Percentiles rank a stretch among this genome's conserved stretches.
phyloP scores from a whole-genome alignment of 768 basidiomycete species.

The Kwoniella newhampshirensis region DNA sequence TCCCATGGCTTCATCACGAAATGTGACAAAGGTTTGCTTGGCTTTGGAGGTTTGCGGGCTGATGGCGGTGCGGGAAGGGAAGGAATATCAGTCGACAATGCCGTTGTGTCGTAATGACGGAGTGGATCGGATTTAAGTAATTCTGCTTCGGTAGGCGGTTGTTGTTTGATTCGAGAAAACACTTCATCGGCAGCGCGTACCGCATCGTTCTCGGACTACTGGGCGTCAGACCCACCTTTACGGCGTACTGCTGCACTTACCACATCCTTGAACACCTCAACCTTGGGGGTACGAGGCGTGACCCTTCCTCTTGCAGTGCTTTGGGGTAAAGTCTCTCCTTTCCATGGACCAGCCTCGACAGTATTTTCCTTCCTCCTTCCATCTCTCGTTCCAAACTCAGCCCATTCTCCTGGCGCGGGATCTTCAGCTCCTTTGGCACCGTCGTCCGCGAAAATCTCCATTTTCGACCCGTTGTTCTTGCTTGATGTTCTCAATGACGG shows the following conservation, averaged over 20 bases:
- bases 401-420: slow-evolving; percentile 52
- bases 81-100: slow-evolving; percentile 23
- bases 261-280: slow-evolving; percentile 57
- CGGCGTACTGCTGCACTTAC: slow-evolving; percentile 35
- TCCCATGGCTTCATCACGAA: slow-evolving; percentile 38
- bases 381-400: slow-evolving; percentile 56
- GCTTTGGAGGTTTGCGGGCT: slow-evolving; percentile 33
- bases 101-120: slow-evolving; percentile 48
- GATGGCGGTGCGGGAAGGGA: slow-evolving; percentile 38
- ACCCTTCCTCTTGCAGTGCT: slow-evolving; percentile 36
- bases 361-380: slow-evolving; percentile 56
- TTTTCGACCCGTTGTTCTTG: slow-evolving; percentile 44
- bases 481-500: slow-evolving; percentile 29
- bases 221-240: neutral
- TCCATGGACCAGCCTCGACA: slow-evolving; percentile 54
- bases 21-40: slow-evolving; percentile 10
- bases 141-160: slow-evolving; percentile 54
- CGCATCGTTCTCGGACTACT: slow-evolving; percentile 31
- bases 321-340: slow-evolving; percentile 55
- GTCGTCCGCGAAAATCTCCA: slow-evolving; percentile 52
- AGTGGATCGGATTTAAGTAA: slow-evolving; percentile 56
- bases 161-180: slow-evolving; percentile 35
- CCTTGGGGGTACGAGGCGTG: slow-evolving; percentile 53
- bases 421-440: slow-evolving; percentile 41
- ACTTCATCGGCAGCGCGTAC: slow-evolving; percentile 48